Percentiles rank a stretch among this genome's conserved stretches.
phyloP scores from a whole-genome alignment of 495 filamentous ascomycete species.

The Podospora appendiculata region DNA sequence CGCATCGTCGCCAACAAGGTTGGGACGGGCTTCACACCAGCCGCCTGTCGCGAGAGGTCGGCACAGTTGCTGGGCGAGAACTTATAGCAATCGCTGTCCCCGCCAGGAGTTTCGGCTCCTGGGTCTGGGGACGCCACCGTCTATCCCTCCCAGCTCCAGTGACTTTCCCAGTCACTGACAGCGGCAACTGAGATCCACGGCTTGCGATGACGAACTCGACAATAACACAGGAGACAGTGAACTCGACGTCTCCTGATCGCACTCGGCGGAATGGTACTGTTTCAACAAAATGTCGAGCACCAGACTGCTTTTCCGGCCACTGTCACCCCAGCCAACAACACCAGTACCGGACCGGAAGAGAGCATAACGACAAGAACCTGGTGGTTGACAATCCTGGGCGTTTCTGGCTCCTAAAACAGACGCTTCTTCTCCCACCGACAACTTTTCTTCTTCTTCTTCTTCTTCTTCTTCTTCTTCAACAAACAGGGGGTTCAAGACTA shows the following conservation, averaged over 20 bases:
- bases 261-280: not conserved
- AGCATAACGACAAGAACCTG: too few relatives aligned
- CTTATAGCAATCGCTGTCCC: conserved; percentile 52
- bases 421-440: too few relatives aligned
- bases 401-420: too few relatives aligned
- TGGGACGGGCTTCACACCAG: conserved; percentile 74
- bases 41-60: conserved; percentile 77
- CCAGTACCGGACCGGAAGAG: too few relatives aligned
- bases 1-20: conserved; percentile 80
- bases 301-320: too few relatives aligned
- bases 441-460: too few relatives aligned
- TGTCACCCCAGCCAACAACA: too few relatives aligned
- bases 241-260: not conserved
- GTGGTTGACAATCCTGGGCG: too few relatives aligned
- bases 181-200: conserved; percentile 1
- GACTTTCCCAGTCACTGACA: conserved; percentile 1
- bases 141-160: conserved; percentile 35
- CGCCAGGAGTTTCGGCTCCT: conserved; percentile 44
- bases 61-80: conserved; percentile 42
- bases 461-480: too few relatives aligned
- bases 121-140: conserved; percentile 39
- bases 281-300: too few relatives aligned
- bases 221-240: not conserved
- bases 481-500: too few relatives aligned
- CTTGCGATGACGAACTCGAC: not conserved